Evolutionary conservation across 2,329 filamentous ascomycete genomes (phyloP).

Genomic region (Colletotrichum endophyticum): DNA sequence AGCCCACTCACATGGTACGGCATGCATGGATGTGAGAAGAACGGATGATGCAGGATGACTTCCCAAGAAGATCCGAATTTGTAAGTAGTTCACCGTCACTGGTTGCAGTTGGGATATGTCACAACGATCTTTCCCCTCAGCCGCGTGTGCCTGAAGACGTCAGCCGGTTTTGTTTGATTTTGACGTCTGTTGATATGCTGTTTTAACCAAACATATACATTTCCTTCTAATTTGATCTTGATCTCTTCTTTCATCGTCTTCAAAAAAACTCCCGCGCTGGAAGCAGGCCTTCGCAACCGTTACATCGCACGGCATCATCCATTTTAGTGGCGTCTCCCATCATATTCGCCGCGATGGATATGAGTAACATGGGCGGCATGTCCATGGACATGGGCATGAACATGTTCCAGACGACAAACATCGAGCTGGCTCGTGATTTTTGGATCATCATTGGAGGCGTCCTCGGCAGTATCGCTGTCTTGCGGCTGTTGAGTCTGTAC

Average conservation of each 20-base stretch:
- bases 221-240: background rate
- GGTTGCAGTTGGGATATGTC: background rate
- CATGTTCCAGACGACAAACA: background rate
- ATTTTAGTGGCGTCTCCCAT: background rate
- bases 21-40: background rate
- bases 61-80: background rate
- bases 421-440: slow-evolving; percentile 45
- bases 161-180: background rate
- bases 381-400: background rate
- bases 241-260: background rate
- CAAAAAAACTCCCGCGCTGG: background rate
- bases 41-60: background rate
- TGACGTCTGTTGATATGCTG: background rate
- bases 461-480: slow-evolving; percentile 39
- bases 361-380: background rate
- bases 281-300: background rate
- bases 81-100: background rate
- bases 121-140: background rate
- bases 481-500: background rate
- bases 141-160: background rate
- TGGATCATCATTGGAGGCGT: slow-evolving; percentile 63
- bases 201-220: background rate
- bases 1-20: background rate
- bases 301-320: background rate
- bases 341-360: background rate